phyloP scores from a whole-genome alignment of 352 stramenopile species.

The Globisporangium megalacanthum region DNA sequence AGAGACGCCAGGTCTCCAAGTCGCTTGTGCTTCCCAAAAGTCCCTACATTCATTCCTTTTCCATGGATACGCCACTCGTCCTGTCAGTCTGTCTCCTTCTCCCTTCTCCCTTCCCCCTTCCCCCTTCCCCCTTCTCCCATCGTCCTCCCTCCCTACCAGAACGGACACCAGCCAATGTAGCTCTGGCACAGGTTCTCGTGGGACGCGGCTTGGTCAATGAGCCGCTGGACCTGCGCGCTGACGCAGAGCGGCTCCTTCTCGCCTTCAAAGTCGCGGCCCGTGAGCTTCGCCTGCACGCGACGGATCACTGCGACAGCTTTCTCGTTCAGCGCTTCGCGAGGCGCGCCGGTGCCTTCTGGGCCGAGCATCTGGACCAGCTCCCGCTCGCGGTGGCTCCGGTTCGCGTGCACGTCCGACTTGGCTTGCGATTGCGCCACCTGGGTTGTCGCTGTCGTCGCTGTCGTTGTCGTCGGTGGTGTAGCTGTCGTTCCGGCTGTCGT shows the following conservation, averaged over 20 bases:
- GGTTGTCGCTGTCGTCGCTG: constrained; percentile 21
- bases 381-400: constrained; percentile 76
- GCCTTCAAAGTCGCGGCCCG: constrained; percentile 95
- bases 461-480: background rate
- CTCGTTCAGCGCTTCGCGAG: constrained; percentile 91
- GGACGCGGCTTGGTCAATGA: constrained; percentile 98
- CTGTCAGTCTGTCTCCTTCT: background rate
- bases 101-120: no score
- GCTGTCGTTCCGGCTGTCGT: background rate
- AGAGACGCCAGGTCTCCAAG: no score
- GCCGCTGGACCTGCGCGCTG: constrained; percentile 89
- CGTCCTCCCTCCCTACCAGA: constrained; percentile 53
- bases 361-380: constrained; percentile 76
- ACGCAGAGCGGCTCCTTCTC: constrained; percentile 68
- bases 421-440: constrained; percentile 47
- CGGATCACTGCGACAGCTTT: constrained; percentile 95
- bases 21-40: no score
- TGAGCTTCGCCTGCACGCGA: constrained; percentile 99
- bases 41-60: no score
- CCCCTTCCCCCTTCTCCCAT: no score
- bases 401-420: constrained; percentile 52
- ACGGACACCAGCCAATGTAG: constrained; percentile 98
- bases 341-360: constrained; percentile 69
- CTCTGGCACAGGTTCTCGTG: constrained; percentile 99
- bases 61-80: no score